A percentile compares a stretch with the other conserved stretches of the same genome.
phyloP scores from a whole-genome alignment of 257 asterid genomes.

The Primulina eburnea region DNA sequence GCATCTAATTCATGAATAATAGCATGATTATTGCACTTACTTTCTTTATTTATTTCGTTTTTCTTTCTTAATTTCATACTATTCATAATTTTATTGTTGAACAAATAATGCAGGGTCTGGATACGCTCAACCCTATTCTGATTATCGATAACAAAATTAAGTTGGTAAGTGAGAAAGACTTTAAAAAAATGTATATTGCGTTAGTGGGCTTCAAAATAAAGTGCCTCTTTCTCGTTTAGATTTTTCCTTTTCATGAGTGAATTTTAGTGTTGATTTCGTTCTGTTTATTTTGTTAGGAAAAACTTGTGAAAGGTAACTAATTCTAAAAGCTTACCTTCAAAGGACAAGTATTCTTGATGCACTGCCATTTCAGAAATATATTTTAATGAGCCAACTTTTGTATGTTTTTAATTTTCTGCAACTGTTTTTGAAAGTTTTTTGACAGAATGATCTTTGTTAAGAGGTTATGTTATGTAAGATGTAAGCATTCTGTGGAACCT shows the following conservation, averaged over 20 bases:
- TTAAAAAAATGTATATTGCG: background rate
- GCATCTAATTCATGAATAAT: background rate
- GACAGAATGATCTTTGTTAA: background rate
- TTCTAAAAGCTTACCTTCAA: background rate
- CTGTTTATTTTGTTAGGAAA: conserved; percentile 7
- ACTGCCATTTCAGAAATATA: background rate
- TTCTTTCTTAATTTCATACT: background rate
- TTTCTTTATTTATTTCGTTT: background rate
- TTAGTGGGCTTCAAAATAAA: conserved; percentile 3
- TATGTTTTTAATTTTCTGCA: background rate
- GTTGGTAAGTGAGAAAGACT: conserved; percentile 50
- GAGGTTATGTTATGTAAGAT: background rate
- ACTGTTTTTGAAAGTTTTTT: background rate
- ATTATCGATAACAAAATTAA: conserved; percentile 69
- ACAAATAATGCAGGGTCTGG: conserved; percentile 65
- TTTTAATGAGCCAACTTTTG: background rate
- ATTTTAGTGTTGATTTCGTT: background rate
- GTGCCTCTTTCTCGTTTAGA: too few species aligned
- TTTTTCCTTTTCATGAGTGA: background rate
- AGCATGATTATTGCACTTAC: background rate
- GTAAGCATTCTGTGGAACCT: background rate
- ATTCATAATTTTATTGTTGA: conserved; percentile 5
- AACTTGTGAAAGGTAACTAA: background rate
- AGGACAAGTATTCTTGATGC: background rate
- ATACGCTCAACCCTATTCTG: conserved; percentile 77